Base-by-base conservation (phyloP, 2,329 filamentous ascomycete species). In the Stemphylium vesicarium region DNA sequence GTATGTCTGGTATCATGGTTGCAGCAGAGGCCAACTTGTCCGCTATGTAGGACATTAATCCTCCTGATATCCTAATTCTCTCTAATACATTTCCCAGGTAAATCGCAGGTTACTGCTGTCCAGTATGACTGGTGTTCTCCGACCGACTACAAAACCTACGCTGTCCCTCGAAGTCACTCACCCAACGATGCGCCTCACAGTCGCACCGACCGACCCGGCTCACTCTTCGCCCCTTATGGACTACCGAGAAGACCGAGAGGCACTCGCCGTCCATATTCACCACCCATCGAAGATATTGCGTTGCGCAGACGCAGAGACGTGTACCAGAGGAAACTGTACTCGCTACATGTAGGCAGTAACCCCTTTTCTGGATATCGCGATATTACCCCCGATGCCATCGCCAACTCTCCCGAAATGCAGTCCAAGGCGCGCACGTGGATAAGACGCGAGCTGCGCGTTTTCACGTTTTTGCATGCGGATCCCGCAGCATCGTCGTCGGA, bases 1-100 rank as follows among this genome's bases (percentile, higher is more conserved):
- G 74, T 91, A 11, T 98, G 93, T 74, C 83, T 96, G 5, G 77
- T 88, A 18, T 92, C 84, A 75, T 97, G 94, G 93, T 80, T 96
- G 4, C 83, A 92, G 63, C 81, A 89, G 60, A 84, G 85, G 9
- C 81, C 87, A 0, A 84, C 81, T 42, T 97, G 93, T 69, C 93
- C 94, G 15, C 80, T 97, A 47, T 98, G 93, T 84, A 88, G 79
- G 87, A 32, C 15, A 11, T n/a, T 66, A 6, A 22, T 15, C 11
- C 5, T n/a, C 5, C 4, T n/a, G 1, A 24, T 20, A 26, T 11
- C 71, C 1, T 2, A 1, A 29, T 31, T 24, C 29, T 44, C 6
- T 29, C 42, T 45, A 40, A 40, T 29, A 12, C 31, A 2, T 4
- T 8, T 4, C 0, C 15, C 20, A 83, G 81, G 82, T 65, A 84